These are phyloP conservation scores for Didymellaceae sp. DNA, from an alignment of 2,329 filamentous ascomycete species.

Conservation along the genomic window DNA sequence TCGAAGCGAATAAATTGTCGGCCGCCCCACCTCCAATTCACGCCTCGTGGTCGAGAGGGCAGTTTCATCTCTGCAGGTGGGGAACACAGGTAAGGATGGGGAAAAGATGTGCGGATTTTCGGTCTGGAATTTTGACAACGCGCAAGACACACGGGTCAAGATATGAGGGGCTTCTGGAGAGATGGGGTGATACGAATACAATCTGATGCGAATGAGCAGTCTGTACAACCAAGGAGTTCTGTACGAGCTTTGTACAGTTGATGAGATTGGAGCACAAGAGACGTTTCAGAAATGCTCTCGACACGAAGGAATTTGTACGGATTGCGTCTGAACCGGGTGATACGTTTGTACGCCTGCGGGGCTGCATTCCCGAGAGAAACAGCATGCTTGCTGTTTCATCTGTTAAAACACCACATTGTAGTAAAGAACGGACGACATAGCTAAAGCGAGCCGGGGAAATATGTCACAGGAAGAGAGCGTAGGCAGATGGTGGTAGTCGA, in stretches of 20 bases:
- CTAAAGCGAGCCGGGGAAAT: no score
- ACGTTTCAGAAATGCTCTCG: not conserved
- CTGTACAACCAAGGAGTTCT: not conserved
- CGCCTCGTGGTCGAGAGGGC: slow-evolving; percentile 11
- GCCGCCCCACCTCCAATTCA: not conserved
- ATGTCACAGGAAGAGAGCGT: no score
- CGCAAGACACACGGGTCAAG: not conserved
- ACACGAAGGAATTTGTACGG: not conserved
- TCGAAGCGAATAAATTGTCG: slow-evolving; percentile 13
- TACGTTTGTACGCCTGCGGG: not conserved
- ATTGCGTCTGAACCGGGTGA: not conserved
- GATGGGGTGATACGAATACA: not conserved
- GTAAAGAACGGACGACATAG: no score
- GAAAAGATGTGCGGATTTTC: slow-evolving; percentile 13
- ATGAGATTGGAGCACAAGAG: not conserved
- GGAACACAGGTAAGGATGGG: not conserved
- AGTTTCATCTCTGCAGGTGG: slow-evolving; percentile 6
- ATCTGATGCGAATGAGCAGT: not conserved
- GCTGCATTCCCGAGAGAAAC: slow-evolving; percentile 5
- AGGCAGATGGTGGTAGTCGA: no score
- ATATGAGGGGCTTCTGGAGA: not conserved
- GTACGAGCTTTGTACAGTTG: not conserved
- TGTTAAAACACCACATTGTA: no score
- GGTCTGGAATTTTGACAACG: slow-evolving; percentile 1
- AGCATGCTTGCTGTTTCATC: slow-evolving; percentile 4